Evolutionary conservation across 345 rosid genomes (phyloP).

Genomic region (Salix caprea): DNA sequence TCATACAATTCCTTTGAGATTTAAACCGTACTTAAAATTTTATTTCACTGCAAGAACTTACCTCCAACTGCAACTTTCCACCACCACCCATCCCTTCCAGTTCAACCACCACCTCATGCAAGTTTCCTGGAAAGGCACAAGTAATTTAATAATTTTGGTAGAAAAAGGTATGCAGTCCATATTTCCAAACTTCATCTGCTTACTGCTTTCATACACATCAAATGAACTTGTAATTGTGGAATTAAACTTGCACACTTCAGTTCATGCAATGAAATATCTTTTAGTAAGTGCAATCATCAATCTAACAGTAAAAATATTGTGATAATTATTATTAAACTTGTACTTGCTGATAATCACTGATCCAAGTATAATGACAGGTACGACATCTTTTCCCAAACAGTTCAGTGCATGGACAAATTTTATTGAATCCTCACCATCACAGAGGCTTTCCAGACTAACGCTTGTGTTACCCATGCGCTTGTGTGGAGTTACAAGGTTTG

Average conservation of each 20-base stretch:
- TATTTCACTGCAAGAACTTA: conserved; percentile 29
- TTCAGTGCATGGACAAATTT: background rate
- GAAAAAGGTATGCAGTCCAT: background rate
- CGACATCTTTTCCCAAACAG: background rate
- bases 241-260: background rate
- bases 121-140: conserved; percentile 47
- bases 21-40: background rate
- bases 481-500: conserved; percentile 88
- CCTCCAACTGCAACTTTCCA: conserved; percentile 85
- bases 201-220: background rate
- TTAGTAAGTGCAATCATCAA: background rate
- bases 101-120: conserved; percentile 63
- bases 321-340: background rate
- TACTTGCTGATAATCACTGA: background rate
- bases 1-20: background rate
- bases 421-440: conserved; percentile 61
- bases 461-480: conserved; percentile 91
- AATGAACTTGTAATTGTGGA: background rate
- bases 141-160: background rate
- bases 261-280: background rate
- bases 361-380: background rate
- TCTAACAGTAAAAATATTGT: background rate
- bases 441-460: conserved; percentile 50
- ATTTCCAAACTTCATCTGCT: background rate
- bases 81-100: conserved; percentile 98